These are phyloP conservation scores for Pneumocystis carinii DNA, from an alignment of 1,139 yeast species.

Conservation along the genomic window DNA sequence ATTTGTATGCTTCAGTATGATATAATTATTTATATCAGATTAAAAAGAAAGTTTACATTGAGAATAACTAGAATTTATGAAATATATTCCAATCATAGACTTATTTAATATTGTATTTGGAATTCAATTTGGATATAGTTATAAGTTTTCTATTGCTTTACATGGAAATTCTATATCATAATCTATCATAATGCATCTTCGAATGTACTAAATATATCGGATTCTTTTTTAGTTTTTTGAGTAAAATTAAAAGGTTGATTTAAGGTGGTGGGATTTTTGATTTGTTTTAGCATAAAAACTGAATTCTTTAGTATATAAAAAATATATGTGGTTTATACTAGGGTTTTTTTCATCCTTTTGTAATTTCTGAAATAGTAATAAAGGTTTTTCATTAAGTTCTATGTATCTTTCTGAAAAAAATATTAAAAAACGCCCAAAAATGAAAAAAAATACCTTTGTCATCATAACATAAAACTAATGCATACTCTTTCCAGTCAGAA, in stretches of 20 bases:
- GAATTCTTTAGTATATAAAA: background rate
- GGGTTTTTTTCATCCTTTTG: conserved; percentile 83
- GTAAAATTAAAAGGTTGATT: background rate
- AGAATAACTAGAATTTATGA: background rate
- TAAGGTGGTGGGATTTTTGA: background rate
- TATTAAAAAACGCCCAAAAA: conserved; percentile 17
- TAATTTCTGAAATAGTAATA: conserved; percentile 69
- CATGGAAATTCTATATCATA: background rate
- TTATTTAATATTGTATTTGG: background rate
- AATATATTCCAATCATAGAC: background rate
- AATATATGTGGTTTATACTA: background rate
- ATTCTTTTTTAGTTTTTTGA: background rate
- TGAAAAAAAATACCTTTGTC: conserved; percentile 27
- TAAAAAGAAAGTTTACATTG: background rate
- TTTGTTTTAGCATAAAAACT: background rate
- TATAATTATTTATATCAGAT: background rate
- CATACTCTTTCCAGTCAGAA: conserved; percentile 80
- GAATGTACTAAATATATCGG: background rate
- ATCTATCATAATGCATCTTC: background rate
- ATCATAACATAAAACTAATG: conserved; percentile 77
- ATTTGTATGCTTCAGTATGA: background rate
- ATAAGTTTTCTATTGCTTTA: background rate
- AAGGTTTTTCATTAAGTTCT: conserved; percentile 78
- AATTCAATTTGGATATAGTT: background rate
- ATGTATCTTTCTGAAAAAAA: conserved; percentile 52